Conservation (phyloP, 2,329 filamentous ascomycete species). For the Pseudogymnoascus sp. region DNA sequence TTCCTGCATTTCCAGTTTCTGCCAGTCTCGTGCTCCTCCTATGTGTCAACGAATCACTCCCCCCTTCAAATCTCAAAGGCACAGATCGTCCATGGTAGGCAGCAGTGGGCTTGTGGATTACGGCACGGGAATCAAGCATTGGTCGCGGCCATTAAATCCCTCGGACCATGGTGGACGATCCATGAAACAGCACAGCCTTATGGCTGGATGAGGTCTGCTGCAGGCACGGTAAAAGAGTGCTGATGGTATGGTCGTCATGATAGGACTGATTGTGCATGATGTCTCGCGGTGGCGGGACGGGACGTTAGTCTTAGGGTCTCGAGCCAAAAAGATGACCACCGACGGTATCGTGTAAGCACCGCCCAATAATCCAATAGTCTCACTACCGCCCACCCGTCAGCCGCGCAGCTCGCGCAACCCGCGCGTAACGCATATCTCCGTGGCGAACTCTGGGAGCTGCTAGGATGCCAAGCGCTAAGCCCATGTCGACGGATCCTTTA, state of each 20-base stretch:
- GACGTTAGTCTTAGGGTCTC: background rate
- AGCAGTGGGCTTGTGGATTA: background rate
- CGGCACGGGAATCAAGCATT: background rate
- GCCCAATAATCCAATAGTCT: background rate
- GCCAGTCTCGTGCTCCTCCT: background rate
- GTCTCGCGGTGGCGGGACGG: slow-evolving; percentile 1
- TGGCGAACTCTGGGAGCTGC: background rate
- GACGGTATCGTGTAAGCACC: background rate
- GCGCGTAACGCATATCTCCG: background rate
- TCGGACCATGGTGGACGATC: background rate
- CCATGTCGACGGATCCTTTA: background rate
- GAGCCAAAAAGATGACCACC: background rate
- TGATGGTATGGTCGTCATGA: background rate
- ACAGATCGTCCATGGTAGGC: background rate
- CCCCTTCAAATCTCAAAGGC: background rate
- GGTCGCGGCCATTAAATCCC: background rate
- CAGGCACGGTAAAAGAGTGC: background rate
- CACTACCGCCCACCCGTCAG: background rate
- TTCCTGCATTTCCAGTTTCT: background rate
- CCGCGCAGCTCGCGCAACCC: background rate
- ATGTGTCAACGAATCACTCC: background rate
- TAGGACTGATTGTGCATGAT: background rate
- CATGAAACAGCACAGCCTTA: background rate
- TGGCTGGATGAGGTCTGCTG: background rate
- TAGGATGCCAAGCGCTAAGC: background rate